phyloP scores from a whole-genome alignment of 225 moss, liverwort and hornwort genomes.

The Bryum argenteum region DNA sequence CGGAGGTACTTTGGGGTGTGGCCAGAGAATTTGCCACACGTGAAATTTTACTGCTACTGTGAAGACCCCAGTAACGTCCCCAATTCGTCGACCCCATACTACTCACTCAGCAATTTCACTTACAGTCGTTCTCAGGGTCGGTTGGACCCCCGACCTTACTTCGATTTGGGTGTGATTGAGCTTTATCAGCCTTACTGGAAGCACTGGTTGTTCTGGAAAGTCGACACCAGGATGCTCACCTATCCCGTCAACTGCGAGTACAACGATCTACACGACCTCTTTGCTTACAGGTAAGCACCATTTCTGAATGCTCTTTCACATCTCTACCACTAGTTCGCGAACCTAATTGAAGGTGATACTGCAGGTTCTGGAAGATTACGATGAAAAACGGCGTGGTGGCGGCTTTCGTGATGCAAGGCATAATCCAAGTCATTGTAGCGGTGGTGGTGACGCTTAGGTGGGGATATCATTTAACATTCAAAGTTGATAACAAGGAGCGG shows the following conservation, averaged over 20 bases:
- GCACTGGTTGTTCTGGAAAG: constrained; percentile 49
- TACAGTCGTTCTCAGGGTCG: constrained; percentile 27
- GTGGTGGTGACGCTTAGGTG: constrained; percentile 21
- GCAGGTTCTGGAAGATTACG: constrained; percentile 43
- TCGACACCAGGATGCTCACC: constrained; percentile 28
- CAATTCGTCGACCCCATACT: constrained; percentile 7
- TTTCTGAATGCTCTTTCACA: background rate
- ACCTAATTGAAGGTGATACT: constrained; percentile 10
- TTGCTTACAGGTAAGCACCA: constrained; percentile 34
- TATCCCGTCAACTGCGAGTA: constrained; percentile 51
- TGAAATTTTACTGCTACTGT: constrained; percentile 30
- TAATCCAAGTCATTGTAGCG: constrained; percentile 31
- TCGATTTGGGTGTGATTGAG: constrained; percentile 39
- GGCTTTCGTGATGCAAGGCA: constrained; percentile 23
- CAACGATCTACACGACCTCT: constrained; percentile 44
- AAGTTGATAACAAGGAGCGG: background rate
- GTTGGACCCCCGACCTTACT: constrained; percentile 46
- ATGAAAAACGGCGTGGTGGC: constrained; percentile 26
- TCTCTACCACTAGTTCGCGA: too few relatives aligned
- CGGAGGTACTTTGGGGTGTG: constrained; percentile 36
- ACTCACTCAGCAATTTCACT: constrained; percentile 40
- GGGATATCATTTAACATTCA: constrained; percentile 14
- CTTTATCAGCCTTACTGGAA: constrained; percentile 39
- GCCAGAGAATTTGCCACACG: constrained; percentile 28
- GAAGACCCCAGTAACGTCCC: constrained; percentile 27